Evolutionary conservation across 1,284 basidiomycete species (phyloP).

Genomic region (Ustilago nuda): DNA sequence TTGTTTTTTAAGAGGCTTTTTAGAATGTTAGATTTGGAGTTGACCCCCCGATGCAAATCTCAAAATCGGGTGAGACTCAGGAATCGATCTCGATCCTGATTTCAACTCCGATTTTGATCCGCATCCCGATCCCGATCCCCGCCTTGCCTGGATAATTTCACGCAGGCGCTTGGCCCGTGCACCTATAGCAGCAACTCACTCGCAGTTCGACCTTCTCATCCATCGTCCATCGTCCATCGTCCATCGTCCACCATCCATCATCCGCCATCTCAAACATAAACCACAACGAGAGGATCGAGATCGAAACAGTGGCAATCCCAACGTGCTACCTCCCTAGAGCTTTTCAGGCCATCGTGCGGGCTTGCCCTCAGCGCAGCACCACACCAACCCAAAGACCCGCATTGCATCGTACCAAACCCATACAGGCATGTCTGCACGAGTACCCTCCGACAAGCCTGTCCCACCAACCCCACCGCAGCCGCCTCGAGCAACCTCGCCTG

Average conservation of each 20-base stretch:
- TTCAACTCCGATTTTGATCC: too few relatives aligned
- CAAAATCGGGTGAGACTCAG: background rate
- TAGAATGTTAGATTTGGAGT: background rate
- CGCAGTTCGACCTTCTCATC: background rate
- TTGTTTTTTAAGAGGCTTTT: background rate
- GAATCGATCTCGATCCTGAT: too few relatives aligned
- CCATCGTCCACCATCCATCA: background rate
- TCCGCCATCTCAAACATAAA: too few relatives aligned
- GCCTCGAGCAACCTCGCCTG: background rate
- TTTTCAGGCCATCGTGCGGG: slow-evolving; percentile 3
- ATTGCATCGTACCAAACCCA: slow-evolving; percentile 20
- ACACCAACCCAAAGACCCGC: background rate
- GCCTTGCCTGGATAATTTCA: background rate
- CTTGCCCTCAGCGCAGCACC: slow-evolving; percentile 10
- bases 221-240: background rate
- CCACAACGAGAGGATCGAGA: too few relatives aligned
- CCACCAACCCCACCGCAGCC: slow-evolving; percentile 22
- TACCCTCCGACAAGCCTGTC: slow-evolving; percentile 32
- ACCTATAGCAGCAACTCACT: background rate
- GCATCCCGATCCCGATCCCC: too few relatives aligned
- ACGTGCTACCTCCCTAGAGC: background rate
- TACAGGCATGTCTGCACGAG: slow-evolving; percentile 17
- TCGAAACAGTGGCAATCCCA: background rate
- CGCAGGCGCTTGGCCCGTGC: background rate
- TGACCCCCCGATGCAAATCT: background rate